These are phyloP conservation scores for Globisporangium viniferum DNA, from an alignment of 352 stramenopile species.

Conservation along the genomic window DNA sequence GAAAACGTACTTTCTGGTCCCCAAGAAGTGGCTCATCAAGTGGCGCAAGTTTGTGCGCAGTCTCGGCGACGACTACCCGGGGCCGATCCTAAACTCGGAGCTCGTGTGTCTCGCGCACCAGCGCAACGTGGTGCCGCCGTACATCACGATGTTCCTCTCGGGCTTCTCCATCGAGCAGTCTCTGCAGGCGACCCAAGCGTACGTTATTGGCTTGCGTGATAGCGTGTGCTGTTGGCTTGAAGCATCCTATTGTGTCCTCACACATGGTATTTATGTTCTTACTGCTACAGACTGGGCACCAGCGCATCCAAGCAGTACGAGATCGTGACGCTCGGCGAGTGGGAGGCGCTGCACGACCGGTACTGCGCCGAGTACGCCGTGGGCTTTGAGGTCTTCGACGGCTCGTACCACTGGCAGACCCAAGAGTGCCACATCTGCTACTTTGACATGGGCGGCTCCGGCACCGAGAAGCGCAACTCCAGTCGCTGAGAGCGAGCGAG, in stretches of 20 bases:
- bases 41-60: slow-evolving; percentile 79
- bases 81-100: slow-evolving; percentile 77
- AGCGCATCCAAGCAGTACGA: slow-evolving; percentile 73
- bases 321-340: slow-evolving; percentile 79
- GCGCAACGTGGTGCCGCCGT: slow-evolving; percentile 72
- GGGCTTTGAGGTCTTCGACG: slow-evolving; percentile 74
- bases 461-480: slow-evolving; percentile 45
- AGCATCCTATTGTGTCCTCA: not conserved
- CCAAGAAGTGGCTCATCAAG: slow-evolving; percentile 80
- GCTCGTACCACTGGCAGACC: slow-evolving; percentile 82
- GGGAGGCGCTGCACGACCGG: slow-evolving; percentile 73
- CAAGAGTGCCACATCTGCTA: slow-evolving; percentile 79
- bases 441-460: slow-evolving; percentile 53
- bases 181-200: slow-evolving; percentile 71
- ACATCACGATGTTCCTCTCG: slow-evolving; percentile 86
- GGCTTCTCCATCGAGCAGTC: slow-evolving; percentile 79
- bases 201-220: slow-evolving; percentile 16
- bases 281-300: slow-evolving; percentile 34
- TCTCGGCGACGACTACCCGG: slow-evolving; percentile 48
- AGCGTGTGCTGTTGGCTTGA: not conserved
- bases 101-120: slow-evolving; percentile 79
- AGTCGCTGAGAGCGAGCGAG: slow-evolving; percentile 18
- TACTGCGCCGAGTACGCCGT: slow-evolving; percentile 83
- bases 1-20: slow-evolving; percentile 79
- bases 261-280: not conserved